A percentile compares a stretch with the other conserved stretches of the same genome.
Evolutionary conservation across 2,329 filamentous ascomycete species (phyloP).

Genomic region (Stagonosporopsis chrysanthemi): DNA sequence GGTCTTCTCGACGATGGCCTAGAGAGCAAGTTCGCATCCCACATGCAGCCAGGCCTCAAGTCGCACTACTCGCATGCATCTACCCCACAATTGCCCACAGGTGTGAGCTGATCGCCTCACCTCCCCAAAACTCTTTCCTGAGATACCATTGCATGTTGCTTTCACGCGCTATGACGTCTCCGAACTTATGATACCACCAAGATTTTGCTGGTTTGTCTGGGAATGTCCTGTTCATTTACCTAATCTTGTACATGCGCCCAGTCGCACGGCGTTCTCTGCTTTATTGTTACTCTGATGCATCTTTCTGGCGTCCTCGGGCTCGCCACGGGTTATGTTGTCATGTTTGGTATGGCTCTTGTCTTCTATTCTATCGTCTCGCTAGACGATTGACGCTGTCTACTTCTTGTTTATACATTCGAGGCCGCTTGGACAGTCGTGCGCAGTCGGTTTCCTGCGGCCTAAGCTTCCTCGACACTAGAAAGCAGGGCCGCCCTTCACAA

Average conservation of each 20-base stretch:
- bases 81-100: constrained; percentile 30
- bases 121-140: constrained; percentile 3
- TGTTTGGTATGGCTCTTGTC: constrained; percentile 12
- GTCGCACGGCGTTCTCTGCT: constrained; percentile 7
- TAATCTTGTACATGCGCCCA: constrained; percentile 35
- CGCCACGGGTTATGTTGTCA: constrained; percentile 10
- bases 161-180: constrained; percentile 36
- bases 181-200: constrained; percentile 44
- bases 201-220: constrained; percentile 34
- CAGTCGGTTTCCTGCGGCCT: background rate
- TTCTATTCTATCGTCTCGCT: background rate
- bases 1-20: constrained; percentile 46
- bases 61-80: constrained; percentile 33
- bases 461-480: constrained; percentile 3
- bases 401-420: constrained; percentile 18
- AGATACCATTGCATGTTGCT: constrained; percentile 15
- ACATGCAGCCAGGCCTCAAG: constrained; percentile 31
- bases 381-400: constrained; percentile 5
- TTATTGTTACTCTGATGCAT: constrained; percentile 11
- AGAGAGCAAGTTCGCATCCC: constrained; percentile 43
- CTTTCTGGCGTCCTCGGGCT: constrained; percentile 6
- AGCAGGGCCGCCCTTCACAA: constrained; percentile 1
- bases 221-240: constrained; percentile 35
- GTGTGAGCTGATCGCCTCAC: constrained; percentile 25
- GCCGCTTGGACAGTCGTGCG: constrained; percentile 5